These are phyloP conservation scores for Melampsora larici-populina DNA, from an alignment of 1,284 basidiomycete genomes.

Conservation along the genomic window DNA sequence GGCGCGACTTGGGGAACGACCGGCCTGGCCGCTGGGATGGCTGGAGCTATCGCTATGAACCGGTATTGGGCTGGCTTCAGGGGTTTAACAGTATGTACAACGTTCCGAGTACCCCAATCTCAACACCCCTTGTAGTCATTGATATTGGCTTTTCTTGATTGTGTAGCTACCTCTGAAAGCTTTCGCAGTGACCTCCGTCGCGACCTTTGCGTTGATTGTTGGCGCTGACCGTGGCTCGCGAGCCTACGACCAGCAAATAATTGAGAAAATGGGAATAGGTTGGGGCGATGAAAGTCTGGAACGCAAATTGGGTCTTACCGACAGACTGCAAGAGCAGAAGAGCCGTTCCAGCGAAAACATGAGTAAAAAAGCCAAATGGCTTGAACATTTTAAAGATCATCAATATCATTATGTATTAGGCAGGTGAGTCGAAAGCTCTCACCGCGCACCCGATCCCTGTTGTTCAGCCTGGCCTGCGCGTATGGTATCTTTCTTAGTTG, in stretches of 20 bases:
- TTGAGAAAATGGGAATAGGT: slow-evolving; percentile 4
- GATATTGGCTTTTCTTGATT: background rate
- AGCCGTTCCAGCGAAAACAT: background rate
- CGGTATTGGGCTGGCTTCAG: slow-evolving; percentile 38
- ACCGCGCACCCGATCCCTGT: background rate
- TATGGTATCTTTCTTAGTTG: slow-evolving; percentile 7
- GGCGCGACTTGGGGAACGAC: slow-evolving; percentile 27
- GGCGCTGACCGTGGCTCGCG: slow-evolving; percentile 35
- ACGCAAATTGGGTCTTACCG: background rate
- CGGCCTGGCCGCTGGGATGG: slow-evolving; percentile 5
- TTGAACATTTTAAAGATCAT: slow-evolving; percentile 29
- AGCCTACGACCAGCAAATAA: slow-evolving; percentile 6
- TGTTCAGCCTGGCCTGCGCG: background rate
- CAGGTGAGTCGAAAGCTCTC: slow-evolving; percentile 5
- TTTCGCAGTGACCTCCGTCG: slow-evolving; percentile 25
- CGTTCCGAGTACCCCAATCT: background rate
- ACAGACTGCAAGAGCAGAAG: background rate
- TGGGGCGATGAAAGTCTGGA: slow-evolving; percentile 22
- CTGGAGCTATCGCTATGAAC: background rate
- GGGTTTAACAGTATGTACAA: slow-evolving; percentile 15
- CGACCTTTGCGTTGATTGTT: slow-evolving; percentile 23
- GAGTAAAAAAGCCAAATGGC: slow-evolving; percentile 19
- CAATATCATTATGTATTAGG: slow-evolving; percentile 28
- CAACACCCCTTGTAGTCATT: background rate
- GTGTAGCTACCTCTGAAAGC: slow-evolving; percentile 31